phyloP scores from a whole-genome alignment of 208 protist genomes.

The Wallacemonas collosoma region DNA sequence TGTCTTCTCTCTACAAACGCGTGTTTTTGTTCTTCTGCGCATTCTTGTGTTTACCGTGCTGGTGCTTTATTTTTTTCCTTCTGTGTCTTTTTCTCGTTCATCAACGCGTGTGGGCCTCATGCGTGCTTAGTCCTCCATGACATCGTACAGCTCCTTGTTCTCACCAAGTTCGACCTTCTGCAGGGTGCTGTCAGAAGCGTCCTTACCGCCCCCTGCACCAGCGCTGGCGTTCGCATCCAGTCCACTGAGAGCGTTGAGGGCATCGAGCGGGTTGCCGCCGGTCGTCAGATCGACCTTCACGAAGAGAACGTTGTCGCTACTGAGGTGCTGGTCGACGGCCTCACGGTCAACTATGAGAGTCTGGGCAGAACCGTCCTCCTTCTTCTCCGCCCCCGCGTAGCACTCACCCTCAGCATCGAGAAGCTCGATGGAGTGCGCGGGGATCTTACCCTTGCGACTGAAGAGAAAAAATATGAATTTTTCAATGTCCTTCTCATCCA shows the following conservation, averaged over 20 bases:
- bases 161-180: conserved; percentile 36
- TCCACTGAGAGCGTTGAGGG: conserved; percentile 33
- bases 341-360: conserved; percentile 51
- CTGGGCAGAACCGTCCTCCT: conserved; percentile 40
- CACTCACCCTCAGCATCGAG: conserved; percentile 41
- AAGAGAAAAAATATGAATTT: conserved; percentile 80
- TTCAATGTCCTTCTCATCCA: conserved; percentile 37
- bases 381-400: conserved; percentile 43
- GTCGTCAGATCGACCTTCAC: conserved; percentile 47
- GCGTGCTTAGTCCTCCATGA: conserved; percentile 45
- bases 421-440: conserved; percentile 73
- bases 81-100: neutral
- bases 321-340: conserved; percentile 38
- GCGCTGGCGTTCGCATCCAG: conserved; percentile 15
- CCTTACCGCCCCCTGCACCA: neutral
- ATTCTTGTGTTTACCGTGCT: neutral
- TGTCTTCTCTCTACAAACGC: no score
- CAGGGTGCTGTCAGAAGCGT: neutral
- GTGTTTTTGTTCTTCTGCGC: neutral
- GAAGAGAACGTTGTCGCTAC: conserved; percentile 36
- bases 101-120: no score
- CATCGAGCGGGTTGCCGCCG: conserved; percentile 61
- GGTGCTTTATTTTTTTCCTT: conserved; percentile 18
- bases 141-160: conserved; percentile 57
- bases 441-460: conserved; percentile 60